Conservation (phyloP, 805 yeast species). For the Spathaspora sp. region DNA sequence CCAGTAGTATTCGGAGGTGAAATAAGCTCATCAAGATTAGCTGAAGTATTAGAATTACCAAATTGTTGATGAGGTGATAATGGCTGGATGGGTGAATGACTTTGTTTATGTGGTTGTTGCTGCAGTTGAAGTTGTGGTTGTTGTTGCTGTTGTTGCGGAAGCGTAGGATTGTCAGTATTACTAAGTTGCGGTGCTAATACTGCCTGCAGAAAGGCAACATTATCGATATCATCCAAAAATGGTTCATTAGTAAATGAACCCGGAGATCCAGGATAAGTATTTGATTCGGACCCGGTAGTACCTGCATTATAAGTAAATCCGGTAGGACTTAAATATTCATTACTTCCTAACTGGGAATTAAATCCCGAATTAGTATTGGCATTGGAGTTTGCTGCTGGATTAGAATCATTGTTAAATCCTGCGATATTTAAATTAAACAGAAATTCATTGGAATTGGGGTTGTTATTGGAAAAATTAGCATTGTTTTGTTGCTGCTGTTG, state of each 20-base stretch:
- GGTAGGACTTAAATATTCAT: constrained; percentile 9
- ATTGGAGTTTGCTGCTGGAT: neutral
- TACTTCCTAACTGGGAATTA: constrained; percentile 3
- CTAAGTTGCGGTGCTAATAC: constrained; percentile 8
- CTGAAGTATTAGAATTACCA: constrained; percentile 14
- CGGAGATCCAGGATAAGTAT: constrained; percentile 6
- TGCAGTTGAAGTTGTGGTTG: neutral
- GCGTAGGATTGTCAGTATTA: neutral
- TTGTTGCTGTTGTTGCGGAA: neutral
- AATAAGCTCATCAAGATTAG: constrained; percentile 34
- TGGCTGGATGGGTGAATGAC: constrained; percentile 4
- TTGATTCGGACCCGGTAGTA: neutral
- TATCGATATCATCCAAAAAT: constrained; percentile 26
- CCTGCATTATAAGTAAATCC: constrained; percentile 5
- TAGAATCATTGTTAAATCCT: constrained; percentile 1
- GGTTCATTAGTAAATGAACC: constrained; percentile 24
- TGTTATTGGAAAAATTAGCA: neutral
- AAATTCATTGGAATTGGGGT: constrained; percentile 1
- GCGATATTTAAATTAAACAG: constrained; percentile 4
- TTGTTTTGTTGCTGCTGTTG: neutral
- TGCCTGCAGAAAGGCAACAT: constrained; percentile 5
- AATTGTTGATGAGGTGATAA: constrained; percentile 7
- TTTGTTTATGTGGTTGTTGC: neutral
- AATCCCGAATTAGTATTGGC: constrained; percentile 3
- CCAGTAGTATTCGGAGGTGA: constrained; percentile 20